Base-by-base conservation (phyloP, 495 filamentous ascomycete species). In the Tuber indicum region DNA sequence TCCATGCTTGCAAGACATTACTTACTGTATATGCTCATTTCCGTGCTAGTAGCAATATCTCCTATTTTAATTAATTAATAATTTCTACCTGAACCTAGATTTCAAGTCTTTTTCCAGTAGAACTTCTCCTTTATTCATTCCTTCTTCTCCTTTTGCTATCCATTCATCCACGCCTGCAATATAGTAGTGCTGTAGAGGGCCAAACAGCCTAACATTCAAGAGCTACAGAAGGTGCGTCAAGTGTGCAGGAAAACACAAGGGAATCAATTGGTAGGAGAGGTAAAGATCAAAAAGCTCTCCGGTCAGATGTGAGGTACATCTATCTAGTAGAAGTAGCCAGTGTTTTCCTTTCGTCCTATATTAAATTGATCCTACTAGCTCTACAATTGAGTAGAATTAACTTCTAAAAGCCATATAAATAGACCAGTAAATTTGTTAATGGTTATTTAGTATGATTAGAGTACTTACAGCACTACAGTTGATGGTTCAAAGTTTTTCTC, bases 271-370 rank as follows among this genome's bases (percentile, higher is more conserved):
- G 47, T 77, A 6, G 26, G 46, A 74, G 0, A 80, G 41, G 26
- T 62, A 78, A 75, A 58, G 76, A 2, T 81, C 74, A 23, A 79
- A 73, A 46, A 76, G 66, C 23, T 43, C 69, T 36, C 62, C 75
- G 23, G 71, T 45, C 3, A 79, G 36, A 77, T 80, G 73, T 21
- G 44, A 79, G 3, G 52, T 75, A 80, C 78, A 78, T 17, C 80
- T 45, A 78, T 82, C 78, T 5, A 78, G 43, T 42, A 80, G 52
- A 0, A 78, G 73, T n/a, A 76, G 26, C 17, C 73, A 21, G 41
- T 44, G 74, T 5, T 66, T 41, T 7, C 41, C 74, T 39, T 43
- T 4, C 32, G 72, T 66, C 58, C 42, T n/a, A n/a, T 80, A 72
- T 36, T 73, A 19, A 21, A 58, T n/a, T 8, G 43, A 52, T 78